These are phyloP conservation scores for Solanum dulcamara DNA, from an alignment of 257 asterid species.

Conservation along the genomic window DNA sequence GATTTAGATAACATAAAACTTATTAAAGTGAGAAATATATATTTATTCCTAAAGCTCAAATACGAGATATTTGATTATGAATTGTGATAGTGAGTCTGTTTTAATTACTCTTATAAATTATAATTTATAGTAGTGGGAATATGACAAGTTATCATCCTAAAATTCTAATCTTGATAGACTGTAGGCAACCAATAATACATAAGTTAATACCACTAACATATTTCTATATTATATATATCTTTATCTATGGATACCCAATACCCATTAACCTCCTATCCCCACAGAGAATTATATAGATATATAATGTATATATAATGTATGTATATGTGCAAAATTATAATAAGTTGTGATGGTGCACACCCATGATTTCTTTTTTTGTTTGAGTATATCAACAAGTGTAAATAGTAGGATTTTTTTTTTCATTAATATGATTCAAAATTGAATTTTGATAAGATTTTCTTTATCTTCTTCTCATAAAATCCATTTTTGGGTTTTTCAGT, in stretches of 20 bases:
- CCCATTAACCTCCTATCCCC: not conserved
- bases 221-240: not conserved
- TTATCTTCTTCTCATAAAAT: constrained; percentile 20
- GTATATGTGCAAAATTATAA: not conserved
- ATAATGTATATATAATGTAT: constrained; percentile 1
- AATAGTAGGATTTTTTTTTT: not conserved
- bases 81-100: not conserved
- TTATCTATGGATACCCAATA: not conserved
- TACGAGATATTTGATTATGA: not conserved
- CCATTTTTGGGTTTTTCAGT: constrained; percentile 1
- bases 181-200: constrained; percentile 12
- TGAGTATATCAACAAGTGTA: not conserved
- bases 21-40: too few relatives aligned
- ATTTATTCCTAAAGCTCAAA: not conserved
- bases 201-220: constrained; percentile 9
- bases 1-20: not conserved
- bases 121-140: constrained; percentile 26
- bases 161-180: constrained; percentile 9
- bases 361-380: not conserved
- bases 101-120: not conserved
- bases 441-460: constrained; percentile 23
- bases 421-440: constrained; percentile 26
- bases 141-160: constrained; percentile 13
- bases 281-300: not conserved
- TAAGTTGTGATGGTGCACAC: not conserved